Conservation (phyloP, 2,329 filamentous ascomycete genomes). For the Talaromyces marneffei region DNA sequence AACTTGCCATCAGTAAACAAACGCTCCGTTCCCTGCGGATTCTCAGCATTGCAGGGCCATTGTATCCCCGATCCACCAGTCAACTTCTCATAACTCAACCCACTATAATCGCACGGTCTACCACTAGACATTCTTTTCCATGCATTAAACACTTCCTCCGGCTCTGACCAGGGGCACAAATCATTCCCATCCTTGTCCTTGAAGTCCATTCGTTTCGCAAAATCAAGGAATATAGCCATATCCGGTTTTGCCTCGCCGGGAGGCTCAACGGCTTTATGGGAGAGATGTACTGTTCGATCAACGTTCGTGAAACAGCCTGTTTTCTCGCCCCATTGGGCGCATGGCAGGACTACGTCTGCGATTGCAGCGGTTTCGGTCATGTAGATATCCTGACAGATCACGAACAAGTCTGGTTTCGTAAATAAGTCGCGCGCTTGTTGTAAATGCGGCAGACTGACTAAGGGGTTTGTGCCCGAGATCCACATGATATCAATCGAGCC, state of each 20-base stretch:
- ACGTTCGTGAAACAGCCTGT: slow-evolving; percentile 38
- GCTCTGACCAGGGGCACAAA: slow-evolving; percentile 24
- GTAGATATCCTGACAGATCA: slow-evolving; percentile 35
- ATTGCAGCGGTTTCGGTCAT: slow-evolving; percentile 33
- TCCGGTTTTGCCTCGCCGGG: slow-evolving; percentile 33
- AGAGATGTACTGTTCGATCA: slow-evolving; percentile 35
- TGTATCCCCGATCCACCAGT: slow-evolving; percentile 34
- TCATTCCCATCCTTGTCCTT: slow-evolving; percentile 29
- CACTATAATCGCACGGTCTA: slow-evolving; percentile 33
- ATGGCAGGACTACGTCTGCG: slow-evolving; percentile 35
- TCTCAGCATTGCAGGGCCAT: slow-evolving; percentile 32
- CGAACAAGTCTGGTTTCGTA: slow-evolving; percentile 29
- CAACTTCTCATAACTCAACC: slow-evolving; percentile 30
- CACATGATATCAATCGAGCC: slow-evolving; percentile 36
- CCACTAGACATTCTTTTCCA: slow-evolving; percentile 33
- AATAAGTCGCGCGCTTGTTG: slow-evolving; percentile 25
- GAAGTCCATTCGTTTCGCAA: slow-evolving; percentile 31
- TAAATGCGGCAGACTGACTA: slow-evolving; percentile 35
- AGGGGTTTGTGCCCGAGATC: slow-evolving; percentile 36
- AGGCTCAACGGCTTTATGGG: slow-evolving; percentile 34
- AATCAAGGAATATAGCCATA: slow-evolving; percentile 35
- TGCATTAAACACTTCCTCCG: slow-evolving; percentile 33
- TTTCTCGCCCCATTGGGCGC: slow-evolving; percentile 36
- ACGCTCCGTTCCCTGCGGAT: slow-evolving; percentile 31
- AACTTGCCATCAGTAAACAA: slow-evolving; percentile 31